These are phyloP conservation scores for Pholiota adiposa DNA, from an alignment of 1,284 basidiomycete genomes.

Conservation along the genomic window DNA sequence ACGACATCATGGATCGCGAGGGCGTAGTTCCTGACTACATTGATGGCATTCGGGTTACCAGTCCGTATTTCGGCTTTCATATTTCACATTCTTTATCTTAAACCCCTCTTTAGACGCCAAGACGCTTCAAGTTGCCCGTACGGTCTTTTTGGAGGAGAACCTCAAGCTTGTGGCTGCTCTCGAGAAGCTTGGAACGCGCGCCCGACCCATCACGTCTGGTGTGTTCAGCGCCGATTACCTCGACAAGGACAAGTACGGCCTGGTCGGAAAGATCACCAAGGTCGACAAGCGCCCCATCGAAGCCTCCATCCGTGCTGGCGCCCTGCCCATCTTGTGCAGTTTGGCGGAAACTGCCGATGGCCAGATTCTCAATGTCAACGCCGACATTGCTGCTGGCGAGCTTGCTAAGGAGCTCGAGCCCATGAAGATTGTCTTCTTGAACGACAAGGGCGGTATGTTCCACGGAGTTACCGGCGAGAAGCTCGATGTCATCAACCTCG, in stretches of 20 bases:
- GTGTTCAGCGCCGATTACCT: slow-evolving; percentile 96
- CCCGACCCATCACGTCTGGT: slow-evolving; percentile 93
- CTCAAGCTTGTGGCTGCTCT: slow-evolving; percentile 89
- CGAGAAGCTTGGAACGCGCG: slow-evolving; percentile 91
- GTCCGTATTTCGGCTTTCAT: slow-evolving; percentile 44
- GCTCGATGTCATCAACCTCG: slow-evolving; percentile 94
- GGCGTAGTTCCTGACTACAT: slow-evolving; percentile 94
- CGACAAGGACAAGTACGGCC: slow-evolving; percentile 92
- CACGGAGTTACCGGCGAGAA: slow-evolving; percentile 97
- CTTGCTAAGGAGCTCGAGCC: slow-evolving; percentile 96
- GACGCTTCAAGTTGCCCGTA: slow-evolving; percentile 89
- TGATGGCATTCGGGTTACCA: slow-evolving; percentile 93
- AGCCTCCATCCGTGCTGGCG: slow-evolving; percentile 92
- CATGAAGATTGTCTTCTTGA: slow-evolving; percentile 99
- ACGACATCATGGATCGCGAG: slow-evolving; percentile 88
- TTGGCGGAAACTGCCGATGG: slow-evolving; percentile 91
- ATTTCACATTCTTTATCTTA: background rate
- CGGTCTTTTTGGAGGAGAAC: slow-evolving; percentile 97
- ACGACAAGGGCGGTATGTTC: slow-evolving; percentile 98
- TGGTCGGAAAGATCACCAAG: slow-evolving; percentile 91
- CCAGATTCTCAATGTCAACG: slow-evolving; percentile 96
- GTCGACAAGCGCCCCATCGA: slow-evolving; percentile 95
- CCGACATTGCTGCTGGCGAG: slow-evolving; percentile 95
- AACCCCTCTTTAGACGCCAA: slow-evolving; percentile 68
- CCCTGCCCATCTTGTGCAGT: slow-evolving; percentile 91